A percentile compares a stretch with the other conserved stretches of the same genome.
Conservation (phyloP, 257 asterid species). For the Echium plantagineum region DNA sequence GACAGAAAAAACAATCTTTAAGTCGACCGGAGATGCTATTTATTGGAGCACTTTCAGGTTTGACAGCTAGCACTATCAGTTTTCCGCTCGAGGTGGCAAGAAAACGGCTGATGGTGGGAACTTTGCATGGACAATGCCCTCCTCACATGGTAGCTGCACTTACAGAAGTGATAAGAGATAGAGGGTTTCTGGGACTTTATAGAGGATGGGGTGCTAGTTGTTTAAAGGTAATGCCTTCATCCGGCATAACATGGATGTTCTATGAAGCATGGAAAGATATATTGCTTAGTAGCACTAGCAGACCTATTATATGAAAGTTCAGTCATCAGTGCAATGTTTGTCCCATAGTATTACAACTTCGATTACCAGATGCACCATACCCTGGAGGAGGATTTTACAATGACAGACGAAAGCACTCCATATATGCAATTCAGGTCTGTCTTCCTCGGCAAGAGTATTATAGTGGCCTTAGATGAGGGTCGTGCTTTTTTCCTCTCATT, state of each 20-base stretch:
- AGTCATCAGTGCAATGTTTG: no score
- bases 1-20: slow-evolving; percentile 50
- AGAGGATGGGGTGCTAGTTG: slow-evolving; percentile 94
- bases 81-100: slow-evolving; percentile 93
- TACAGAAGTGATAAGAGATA: slow-evolving; percentile 55
- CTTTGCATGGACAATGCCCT: slow-evolving; percentile 80
- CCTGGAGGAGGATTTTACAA: not conserved
- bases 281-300: slow-evolving; percentile 33
- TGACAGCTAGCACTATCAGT: slow-evolving; percentile 93
- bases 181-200: slow-evolving; percentile 65
- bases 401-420: no score
- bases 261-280: no score
- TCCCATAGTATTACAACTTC: no score
- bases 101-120: slow-evolving; percentile 87
- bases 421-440: no score
- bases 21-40: slow-evolving; percentile 75
- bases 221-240: slow-evolving; percentile 89
- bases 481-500: no score
- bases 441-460: no score
- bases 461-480: no score
- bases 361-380: not conserved
- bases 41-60: slow-evolving; percentile 85
- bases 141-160: slow-evolving; percentile 87
- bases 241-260: slow-evolving; percentile 96
- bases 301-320: not conserved